Evolutionary conservation across 179 eudicot genomes (phyloP).

Genomic region (Corrigiola litoralis): DNA sequence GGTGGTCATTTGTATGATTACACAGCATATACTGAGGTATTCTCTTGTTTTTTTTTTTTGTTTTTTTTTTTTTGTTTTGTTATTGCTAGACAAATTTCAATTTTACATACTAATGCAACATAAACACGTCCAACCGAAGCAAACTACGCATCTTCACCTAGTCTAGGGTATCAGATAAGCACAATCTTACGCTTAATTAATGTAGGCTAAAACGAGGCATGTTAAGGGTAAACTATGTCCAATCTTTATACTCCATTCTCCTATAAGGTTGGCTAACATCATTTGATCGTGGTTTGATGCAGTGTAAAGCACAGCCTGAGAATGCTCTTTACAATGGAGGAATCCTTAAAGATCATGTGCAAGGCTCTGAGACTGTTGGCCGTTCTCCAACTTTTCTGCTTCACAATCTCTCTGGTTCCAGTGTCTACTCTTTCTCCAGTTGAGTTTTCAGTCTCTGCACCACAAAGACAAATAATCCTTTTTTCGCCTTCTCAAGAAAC

Average conservation of each 20-base stretch:
- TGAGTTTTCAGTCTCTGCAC: constrained; percentile 12
- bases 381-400: constrained; percentile 43
- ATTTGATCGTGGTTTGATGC: not conserved
- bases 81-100: no score
- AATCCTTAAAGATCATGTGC: constrained; percentile 35
- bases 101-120: no score
- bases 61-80: no score
- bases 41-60: not conserved
- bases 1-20: constrained; percentile 53
- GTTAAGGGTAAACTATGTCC: no score
- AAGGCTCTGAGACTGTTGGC: not conserved
- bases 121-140: no score
- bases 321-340: constrained; percentile 71
- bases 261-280: no score
- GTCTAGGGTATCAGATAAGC: no score
- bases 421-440: constrained; percentile 54
- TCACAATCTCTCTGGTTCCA: constrained; percentile 38
- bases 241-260: no score
- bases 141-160: no score
- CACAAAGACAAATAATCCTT: no score
- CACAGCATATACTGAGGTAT: constrained; percentile 65
- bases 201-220: not conserved
- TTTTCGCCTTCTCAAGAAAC: no score
- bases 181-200: not conserved
- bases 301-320: constrained; percentile 69